A percentile compares a stretch with the other conserved stretches of the same genome.
phyloP scores from a whole-genome alignment of 139 green algal species.

The Nannochloris sp. region DNA sequence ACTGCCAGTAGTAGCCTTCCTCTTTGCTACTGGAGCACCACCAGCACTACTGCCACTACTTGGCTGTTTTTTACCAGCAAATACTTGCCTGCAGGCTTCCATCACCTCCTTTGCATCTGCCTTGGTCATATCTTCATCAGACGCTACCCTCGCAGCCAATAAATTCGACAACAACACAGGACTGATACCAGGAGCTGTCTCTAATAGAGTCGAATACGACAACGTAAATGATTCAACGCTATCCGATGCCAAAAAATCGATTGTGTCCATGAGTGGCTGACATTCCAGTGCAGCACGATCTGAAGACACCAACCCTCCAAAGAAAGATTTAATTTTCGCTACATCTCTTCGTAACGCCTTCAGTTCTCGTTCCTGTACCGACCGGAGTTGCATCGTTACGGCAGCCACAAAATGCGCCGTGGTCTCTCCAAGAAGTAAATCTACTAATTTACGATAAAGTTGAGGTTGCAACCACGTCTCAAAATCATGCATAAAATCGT shows the following conservation, averaged over 20 bases:
- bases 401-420: constrained; percentile 42
- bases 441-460: constrained; percentile 33
- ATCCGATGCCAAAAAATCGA: constrained; percentile 44
- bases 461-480: constrained; percentile 33
- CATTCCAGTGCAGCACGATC: constrained; percentile 25
- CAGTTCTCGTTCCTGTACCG: constrained; percentile 28
- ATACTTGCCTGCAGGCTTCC: constrained; percentile 42
- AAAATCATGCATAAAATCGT: constrained; percentile 64
- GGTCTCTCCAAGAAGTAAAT: constrained; percentile 36
- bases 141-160: constrained; percentile 19
- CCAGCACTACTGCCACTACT: too few species aligned
- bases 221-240: constrained; percentile 56
- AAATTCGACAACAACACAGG: constrained; percentile 35
- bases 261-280: constrained; percentile 40
- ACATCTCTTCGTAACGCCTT: constrained; percentile 9
- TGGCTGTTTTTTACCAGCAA: too few species aligned
- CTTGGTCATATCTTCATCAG: constrained; percentile 30
- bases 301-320: constrained; percentile 9
- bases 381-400: constrained; percentile 29
- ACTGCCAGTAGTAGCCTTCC: too few species aligned
- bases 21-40: too few species aligned
- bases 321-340: constrained; percentile 43
- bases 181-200: constrained; percentile 21
- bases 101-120: constrained; percentile 40
- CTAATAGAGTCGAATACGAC: constrained; percentile 54